A percentile compares a stretch with the other conserved stretches of the same genome.
Evolutionary conservation across 306 rosid species (phyloP).

Genomic region (Rubus parviflorus): DNA sequence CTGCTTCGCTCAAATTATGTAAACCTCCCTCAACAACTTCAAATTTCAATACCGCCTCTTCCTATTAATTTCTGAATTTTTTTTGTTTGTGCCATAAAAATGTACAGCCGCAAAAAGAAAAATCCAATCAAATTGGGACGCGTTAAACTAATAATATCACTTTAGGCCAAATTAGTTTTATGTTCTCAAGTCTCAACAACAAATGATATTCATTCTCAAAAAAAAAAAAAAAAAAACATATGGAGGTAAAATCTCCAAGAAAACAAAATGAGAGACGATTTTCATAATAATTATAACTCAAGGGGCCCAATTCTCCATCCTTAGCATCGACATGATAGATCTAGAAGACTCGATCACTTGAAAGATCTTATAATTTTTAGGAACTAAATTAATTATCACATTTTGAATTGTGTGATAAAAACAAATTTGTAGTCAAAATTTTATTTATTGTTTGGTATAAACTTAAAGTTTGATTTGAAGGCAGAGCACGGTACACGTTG

Average conservation of each 20-base stretch:
- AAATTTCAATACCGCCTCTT: background rate
- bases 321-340: background rate
- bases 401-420: background rate
- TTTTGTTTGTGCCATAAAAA: no score
- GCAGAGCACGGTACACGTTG: background rate
- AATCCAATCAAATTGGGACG: conserved; percentile 8
- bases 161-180: background rate
- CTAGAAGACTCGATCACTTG: background rate
- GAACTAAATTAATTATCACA: background rate
- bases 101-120: background rate
- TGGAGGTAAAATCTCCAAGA: no score
- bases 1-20: background rate
- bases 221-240: no score
- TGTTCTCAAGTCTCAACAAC: no score
- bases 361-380: background rate
- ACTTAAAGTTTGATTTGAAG: background rate
- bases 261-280: no score
- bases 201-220: no score
- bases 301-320: background rate
- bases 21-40: background rate
- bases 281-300: background rate
- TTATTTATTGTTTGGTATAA: background rate
- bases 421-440: background rate
- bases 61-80: no score
- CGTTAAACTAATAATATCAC: background rate